These are phyloP conservation scores for Thermoascus crustaceus DNA, from an alignment of 2,329 filamentous ascomycete species.

Conservation along the genomic window DNA sequence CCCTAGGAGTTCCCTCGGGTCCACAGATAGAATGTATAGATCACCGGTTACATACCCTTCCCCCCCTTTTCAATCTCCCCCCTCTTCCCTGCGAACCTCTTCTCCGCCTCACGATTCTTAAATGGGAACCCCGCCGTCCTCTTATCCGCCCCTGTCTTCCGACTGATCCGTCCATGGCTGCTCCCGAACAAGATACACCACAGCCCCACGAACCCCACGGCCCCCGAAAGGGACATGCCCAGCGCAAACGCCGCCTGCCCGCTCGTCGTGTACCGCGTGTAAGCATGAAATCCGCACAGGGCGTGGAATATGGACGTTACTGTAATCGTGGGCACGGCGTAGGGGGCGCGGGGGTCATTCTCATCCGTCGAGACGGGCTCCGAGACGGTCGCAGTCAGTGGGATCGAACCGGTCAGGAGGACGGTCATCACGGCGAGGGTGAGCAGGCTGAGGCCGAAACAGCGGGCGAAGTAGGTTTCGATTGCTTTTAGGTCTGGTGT, in stretches of 20 bases:
- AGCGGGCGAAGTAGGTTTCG: slow-evolving; percentile 66
- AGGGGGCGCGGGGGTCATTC: slow-evolving; percentile 47
- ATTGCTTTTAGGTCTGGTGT: slow-evolving; percentile 38
- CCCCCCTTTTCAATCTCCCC: slow-evolving; percentile 6
- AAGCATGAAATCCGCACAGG: slow-evolving; percentile 56
- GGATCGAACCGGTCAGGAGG: slow-evolving; percentile 62
- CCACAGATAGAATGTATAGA: too few species aligned
- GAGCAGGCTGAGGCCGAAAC: slow-evolving; percentile 59
- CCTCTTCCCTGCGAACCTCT: slow-evolving; percentile 37
- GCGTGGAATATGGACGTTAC: slow-evolving; percentile 61
- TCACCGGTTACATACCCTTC: too few species aligned
- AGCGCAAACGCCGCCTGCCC: slow-evolving; percentile 52
- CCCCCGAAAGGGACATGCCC: slow-evolving; percentile 49
- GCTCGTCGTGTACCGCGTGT: slow-evolving; percentile 54
- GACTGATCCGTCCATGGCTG: slow-evolving; percentile 49
- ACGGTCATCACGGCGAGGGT: slow-evolving; percentile 56
- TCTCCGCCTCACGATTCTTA: slow-evolving; percentile 50
- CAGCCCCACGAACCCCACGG: slow-evolving; percentile 54
- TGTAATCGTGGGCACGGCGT: slow-evolving; percentile 57
- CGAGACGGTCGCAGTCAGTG: slow-evolving; percentile 47
- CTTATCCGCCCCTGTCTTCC: slow-evolving; percentile 59
- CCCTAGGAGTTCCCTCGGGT: too few species aligned
- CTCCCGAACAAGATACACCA: slow-evolving; percentile 57
- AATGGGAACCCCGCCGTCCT: slow-evolving; percentile 59
- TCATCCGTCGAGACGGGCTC: slow-evolving; percentile 36